Evolutionary conservation across 257 asterid genomes (phyloP).

Genomic region (Fraxinus cuspidata): DNA sequence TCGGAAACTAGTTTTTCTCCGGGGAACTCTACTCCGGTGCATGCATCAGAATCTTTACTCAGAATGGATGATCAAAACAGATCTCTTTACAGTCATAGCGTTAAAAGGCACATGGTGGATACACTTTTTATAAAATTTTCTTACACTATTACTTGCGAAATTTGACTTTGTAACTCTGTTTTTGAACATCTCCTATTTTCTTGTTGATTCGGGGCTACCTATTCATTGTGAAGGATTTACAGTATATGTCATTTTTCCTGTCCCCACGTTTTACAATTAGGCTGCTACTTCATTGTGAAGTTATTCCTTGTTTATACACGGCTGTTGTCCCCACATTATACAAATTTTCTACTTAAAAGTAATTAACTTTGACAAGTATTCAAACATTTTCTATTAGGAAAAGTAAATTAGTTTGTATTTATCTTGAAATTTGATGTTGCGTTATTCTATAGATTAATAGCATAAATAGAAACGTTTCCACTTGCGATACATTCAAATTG

Average conservation of each 20-base stretch:
- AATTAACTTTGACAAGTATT: not conserved
- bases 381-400: not conserved
- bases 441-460: too few relatives aligned
- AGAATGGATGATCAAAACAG: not conserved
- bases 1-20: constrained; percentile 55
- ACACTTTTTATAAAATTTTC: too few relatives aligned
- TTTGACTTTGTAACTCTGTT: constrained; percentile 1
- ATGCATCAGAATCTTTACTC: not conserved
- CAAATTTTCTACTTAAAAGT: not conserved
- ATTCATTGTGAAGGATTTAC: not conserved
- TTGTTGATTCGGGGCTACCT: not conserved
- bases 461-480: too few relatives aligned
- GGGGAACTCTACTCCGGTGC: constrained; percentile 46
- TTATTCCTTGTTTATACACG: not conserved
- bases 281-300: not conserved
- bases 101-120: too few relatives aligned
- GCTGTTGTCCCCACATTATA: not conserved
- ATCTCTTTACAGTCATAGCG: not conserved
- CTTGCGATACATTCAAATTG: too few relatives aligned
- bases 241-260: too few relatives aligned
- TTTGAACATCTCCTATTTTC: not conserved
- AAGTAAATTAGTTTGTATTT: not conserved
- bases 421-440: not conserved
- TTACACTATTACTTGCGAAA: not conserved
- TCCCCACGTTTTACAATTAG: too few relatives aligned